These are phyloP conservation scores for Ustilago vetiveriae DNA, from an alignment of 1,284 basidiomycete genomes.

Conservation along the genomic window DNA sequence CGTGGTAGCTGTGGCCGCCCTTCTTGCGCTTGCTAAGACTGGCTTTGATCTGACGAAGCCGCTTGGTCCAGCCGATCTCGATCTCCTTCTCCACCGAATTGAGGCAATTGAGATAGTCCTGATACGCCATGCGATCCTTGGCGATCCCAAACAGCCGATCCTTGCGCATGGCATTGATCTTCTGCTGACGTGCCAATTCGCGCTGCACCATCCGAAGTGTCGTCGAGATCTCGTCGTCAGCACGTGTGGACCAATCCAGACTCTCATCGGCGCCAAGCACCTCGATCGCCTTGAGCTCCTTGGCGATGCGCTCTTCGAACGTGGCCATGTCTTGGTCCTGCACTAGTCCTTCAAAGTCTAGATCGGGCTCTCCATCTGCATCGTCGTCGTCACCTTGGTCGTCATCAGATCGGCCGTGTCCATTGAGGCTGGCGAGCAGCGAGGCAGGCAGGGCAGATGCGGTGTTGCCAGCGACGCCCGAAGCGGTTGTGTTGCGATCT, in stretches of 20 bases:
- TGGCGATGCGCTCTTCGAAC: slow-evolving; percentile 71
- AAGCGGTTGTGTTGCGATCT: slow-evolving; percentile 4
- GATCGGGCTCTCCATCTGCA: slow-evolving; percentile 41
- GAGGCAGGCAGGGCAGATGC: slow-evolving; percentile 15
- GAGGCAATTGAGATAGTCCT: slow-evolving; percentile 68
- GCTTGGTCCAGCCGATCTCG: slow-evolving; percentile 62
- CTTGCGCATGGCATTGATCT: slow-evolving; percentile 84
- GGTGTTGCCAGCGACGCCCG: background rate
- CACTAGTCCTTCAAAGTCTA: slow-evolving; percentile 26
- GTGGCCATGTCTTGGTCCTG: slow-evolving; percentile 69
- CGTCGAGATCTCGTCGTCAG: slow-evolving; percentile 89
- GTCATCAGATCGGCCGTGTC: slow-evolving; percentile 24
- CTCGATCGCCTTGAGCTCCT: slow-evolving; percentile 71
- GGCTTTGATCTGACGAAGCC: slow-evolving; percentile 61
- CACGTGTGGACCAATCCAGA: slow-evolving; percentile 51
- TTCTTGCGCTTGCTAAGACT: slow-evolving; percentile 63
- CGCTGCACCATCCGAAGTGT: slow-evolving; percentile 87
- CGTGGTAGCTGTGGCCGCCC: slow-evolving; percentile 38
- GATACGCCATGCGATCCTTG: slow-evolving; percentile 85
- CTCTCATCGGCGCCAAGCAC: slow-evolving; percentile 70
- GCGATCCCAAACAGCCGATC: slow-evolving; percentile 78
- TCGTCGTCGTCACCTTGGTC: slow-evolving; percentile 43
- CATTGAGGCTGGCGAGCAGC: slow-evolving; percentile 22
- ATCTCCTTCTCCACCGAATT: slow-evolving; percentile 64
- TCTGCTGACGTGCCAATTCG: slow-evolving; percentile 79